phyloP scores from a whole-genome alignment of 352 stramenopile species.

The Hyaloperonospora arabidopsidis region DNA sequence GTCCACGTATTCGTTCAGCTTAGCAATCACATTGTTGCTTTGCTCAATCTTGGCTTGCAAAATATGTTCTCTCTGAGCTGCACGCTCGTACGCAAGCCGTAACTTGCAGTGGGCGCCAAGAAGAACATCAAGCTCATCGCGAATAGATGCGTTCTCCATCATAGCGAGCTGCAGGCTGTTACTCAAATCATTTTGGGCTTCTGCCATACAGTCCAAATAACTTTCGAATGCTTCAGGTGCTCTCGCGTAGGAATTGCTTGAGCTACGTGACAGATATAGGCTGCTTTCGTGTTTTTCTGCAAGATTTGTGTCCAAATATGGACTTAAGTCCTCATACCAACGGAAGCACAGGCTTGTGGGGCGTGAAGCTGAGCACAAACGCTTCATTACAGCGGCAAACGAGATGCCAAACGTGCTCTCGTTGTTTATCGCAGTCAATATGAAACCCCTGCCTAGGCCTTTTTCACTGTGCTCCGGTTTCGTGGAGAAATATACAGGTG shows the following conservation, averaged over 20 bases:
- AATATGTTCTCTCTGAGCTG: slow-evolving; percentile 15
- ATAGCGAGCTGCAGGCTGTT: slow-evolving; percentile 57
- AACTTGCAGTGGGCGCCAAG: slow-evolving; percentile 49
- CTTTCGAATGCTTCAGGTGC: slow-evolving; percentile 34
- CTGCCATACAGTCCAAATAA: slow-evolving; percentile 47
- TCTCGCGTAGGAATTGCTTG: slow-evolving; percentile 8
- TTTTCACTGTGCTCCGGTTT: slow-evolving; percentile 40
- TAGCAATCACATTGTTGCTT: slow-evolving; percentile 31
- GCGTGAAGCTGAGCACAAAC: slow-evolving; percentile 45
- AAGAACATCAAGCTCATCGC: slow-evolving; percentile 49
- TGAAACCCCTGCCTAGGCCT: slow-evolving; percentile 58
- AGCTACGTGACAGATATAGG: slow-evolving; percentile 8
- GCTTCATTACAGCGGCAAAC: slow-evolving; percentile 47
- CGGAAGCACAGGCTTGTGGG: slow-evolving; percentile 70
- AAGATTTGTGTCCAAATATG: slow-evolving; percentile 58
- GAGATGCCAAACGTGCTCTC: slow-evolving; percentile 61
- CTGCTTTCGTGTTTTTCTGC: slow-evolving; percentile 25
- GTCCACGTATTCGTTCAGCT: slow-evolving; percentile 37
- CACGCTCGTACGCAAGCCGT: slow-evolving; percentile 24
- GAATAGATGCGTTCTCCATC: slow-evolving; percentile 68
- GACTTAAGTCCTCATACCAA: slow-evolving; percentile 75
- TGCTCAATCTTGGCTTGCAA: slow-evolving; percentile 32
- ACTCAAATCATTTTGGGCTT: slow-evolving; percentile 55
- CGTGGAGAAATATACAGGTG: slow-evolving; percentile 56
- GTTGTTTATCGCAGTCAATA: slow-evolving; percentile 71